A percentile compares a stretch with the other conserved stretches of the same genome.
These are phyloP conservation scores for Kalmanozyma brasiliensis DNA, from an alignment of 1,284 basidiomycete species.

Conservation along the genomic window DNA sequence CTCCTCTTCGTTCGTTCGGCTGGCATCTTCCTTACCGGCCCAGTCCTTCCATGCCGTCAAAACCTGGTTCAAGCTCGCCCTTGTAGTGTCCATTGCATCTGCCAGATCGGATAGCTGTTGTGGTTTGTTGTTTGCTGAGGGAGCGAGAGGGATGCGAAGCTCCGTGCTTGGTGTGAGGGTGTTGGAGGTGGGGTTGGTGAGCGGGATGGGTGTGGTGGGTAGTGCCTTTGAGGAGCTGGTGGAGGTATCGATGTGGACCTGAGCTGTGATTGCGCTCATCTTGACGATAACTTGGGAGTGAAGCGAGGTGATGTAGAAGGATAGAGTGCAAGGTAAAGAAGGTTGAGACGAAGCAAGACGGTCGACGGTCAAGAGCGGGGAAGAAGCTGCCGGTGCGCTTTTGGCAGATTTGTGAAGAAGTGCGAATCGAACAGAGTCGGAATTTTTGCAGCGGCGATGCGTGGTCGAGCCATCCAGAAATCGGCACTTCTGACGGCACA, in stretches of 20 bases:
- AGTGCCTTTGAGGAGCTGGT: conserved; percentile 2
- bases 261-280: conserved; percentile 10
- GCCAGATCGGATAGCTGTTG: conserved; percentile 22
- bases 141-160: conserved; percentile 13
- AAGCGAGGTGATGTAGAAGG: background rate
- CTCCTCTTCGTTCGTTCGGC: conserved; percentile 3
- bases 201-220: conserved; percentile 18
- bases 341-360: too few relatives aligned
- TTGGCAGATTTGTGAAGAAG: too few relatives aligned
- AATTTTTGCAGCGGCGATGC: background rate
- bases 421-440: background rate
- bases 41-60: conserved; percentile 45
- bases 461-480: conserved; percentile 11
- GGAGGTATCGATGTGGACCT: conserved; percentile 30
- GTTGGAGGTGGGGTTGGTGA: background rate
- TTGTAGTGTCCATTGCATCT: conserved; percentile 27
- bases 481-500: conserved; percentile 2
- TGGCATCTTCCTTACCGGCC: conserved; percentile 27
- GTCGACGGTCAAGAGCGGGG: too few relatives aligned
- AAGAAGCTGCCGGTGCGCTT: too few relatives aligned
- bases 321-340: too few relatives aligned
- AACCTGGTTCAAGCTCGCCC: conserved; percentile 23
- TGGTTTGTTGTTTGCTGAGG: conserved; percentile 15
- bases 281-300: background rate
- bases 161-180: conserved; percentile 25